Conservation (phyloP, 371 early-diverging fungal species). For the Amoeboaphelidium occidentale region DNA sequence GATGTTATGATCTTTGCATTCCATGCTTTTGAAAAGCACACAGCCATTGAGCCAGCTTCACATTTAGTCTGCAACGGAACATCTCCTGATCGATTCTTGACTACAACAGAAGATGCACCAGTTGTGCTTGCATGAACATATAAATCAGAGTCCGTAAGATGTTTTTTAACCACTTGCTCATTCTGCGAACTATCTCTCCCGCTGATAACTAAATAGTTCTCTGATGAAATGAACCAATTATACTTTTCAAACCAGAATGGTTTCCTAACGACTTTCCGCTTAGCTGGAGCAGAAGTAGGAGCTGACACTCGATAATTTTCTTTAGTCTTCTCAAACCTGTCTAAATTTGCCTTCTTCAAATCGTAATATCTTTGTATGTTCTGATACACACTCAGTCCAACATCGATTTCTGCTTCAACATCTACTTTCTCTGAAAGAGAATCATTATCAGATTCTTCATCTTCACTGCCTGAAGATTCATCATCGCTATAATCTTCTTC, state of each 20-base stretch:
- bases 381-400: conserved; percentile 57
- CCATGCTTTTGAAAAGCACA: conserved; percentile 91
- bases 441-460: conserved; percentile 6
- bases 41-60: conserved; percentile 90
- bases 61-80: conserved; percentile 71
- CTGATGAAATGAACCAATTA: conserved; percentile 87
- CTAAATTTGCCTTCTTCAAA: conserved; percentile 43
- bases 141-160: conserved; percentile 36
- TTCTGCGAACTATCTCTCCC: conserved; percentile 95
- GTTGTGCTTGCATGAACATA: conserved; percentile 93
- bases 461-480: conserved; percentile 3
- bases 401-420: conserved; percentile 52
- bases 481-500: conserved; percentile 3
- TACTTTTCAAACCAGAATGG: conserved; percentile 99
- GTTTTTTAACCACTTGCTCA: conserved; percentile 75
- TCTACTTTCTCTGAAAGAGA: conserved; percentile 5
- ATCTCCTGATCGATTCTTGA: conserved; percentile 54
- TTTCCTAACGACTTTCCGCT: conserved; percentile 31
- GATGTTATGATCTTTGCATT: conserved; percentile 81
- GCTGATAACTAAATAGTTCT: conserved; percentile 81
- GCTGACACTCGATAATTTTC: conserved; percentile 25
- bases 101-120: conserved; percentile 78
- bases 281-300: conserved; percentile 33
- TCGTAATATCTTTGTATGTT: conserved; percentile 82
- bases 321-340: conserved; percentile 72